Conservation (phyloP, 352 stramenopile genomes). For the Globisporangium megalacanthum region DNA sequence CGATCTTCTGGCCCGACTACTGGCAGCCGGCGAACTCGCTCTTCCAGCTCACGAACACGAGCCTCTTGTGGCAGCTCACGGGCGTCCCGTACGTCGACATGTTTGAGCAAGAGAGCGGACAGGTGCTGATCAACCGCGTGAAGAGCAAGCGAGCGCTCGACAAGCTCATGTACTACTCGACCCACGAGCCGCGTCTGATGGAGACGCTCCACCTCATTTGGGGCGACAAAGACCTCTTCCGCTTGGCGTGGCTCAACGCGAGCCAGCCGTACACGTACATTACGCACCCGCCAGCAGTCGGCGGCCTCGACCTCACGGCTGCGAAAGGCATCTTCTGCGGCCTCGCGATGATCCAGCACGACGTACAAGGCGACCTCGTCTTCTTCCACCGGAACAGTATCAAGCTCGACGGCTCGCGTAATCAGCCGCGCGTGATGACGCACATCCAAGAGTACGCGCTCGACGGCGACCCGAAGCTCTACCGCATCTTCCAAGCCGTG, state of each 20-base stretch:
- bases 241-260: conserved; percentile 77
- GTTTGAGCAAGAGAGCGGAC: conserved; percentile 84
- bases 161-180: conserved; percentile 86
- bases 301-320: conserved; percentile 61
- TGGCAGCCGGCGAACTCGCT: conserved; percentile 80
- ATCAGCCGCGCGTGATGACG: conserved; percentile 49
- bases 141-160: conserved; percentile 78
- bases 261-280: conserved; percentile 76
- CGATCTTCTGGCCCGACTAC: conserved; percentile 85
- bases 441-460: conserved; percentile 71
- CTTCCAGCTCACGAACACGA: conserved; percentile 72
- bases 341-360: conserved; percentile 84
- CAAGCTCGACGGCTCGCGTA: conserved; percentile 44
- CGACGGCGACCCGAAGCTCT: conserved; percentile 61
- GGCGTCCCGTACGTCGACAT: conserved; percentile 69
- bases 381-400: conserved; percentile 87
- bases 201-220: conserved; percentile 77
- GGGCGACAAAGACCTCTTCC: conserved; percentile 86
- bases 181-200: conserved; percentile 56
- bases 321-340: conserved; percentile 83
- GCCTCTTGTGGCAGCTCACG: conserved; percentile 71
- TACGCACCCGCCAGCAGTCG: conserved; percentile 62
- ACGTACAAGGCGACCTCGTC: conserved; percentile 74
- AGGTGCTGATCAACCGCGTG: too few relatives aligned
- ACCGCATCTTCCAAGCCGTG: conserved; percentile 79